phyloP scores from a whole-genome alignment of 257 asterid species.

The Salvia rosmarinus region DNA sequence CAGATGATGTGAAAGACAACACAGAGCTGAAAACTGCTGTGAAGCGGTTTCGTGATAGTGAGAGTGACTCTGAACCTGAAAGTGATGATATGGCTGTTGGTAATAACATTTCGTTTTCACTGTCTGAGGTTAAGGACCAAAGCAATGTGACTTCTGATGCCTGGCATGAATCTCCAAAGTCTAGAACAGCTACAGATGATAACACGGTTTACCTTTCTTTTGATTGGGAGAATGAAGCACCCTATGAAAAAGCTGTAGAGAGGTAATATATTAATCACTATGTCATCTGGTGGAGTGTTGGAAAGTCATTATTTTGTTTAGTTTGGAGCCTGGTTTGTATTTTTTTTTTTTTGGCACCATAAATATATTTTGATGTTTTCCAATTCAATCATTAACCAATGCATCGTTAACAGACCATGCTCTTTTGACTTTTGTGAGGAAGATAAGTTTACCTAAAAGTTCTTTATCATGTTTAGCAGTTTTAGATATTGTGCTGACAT shows the following conservation, averaged over 20 bases:
- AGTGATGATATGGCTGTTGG: constrained; percentile 69
- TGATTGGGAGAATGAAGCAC: constrained; percentile 95
- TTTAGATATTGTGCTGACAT: constrained; percentile 1
- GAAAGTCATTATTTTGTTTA: constrained; percentile 4
- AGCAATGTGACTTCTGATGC: constrained; percentile 51
- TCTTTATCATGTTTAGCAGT: not conserved
- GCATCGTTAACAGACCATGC: constrained; percentile 14
- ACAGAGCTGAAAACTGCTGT: constrained; percentile 55
- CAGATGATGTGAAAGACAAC: constrained; percentile 50
- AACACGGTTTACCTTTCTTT: constrained; percentile 77
- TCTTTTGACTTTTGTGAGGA: not conserved
- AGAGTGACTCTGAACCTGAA: constrained; percentile 88
- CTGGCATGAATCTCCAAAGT: constrained; percentile 64
- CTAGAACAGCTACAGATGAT: constrained; percentile 59
- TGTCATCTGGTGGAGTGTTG: constrained; percentile 23
- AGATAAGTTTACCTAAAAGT: constrained; percentile 5
- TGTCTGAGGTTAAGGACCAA: constrained; percentile 63
- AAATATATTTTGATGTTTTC: not conserved
- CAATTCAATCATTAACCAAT: constrained; percentile 6
- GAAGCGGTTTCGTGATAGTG: constrained; percentile 87
- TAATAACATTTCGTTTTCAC: constrained; percentile 47
- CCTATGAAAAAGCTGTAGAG: constrained; percentile 87
- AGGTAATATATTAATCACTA: constrained; percentile 48
- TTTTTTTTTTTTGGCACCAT: not conserved
- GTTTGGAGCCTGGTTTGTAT: not conserved